Percentiles rank a stretch among this genome's conserved stretches.
Conservation (phyloP, 805 yeast species). For the Priceomyces castillae region DNA sequence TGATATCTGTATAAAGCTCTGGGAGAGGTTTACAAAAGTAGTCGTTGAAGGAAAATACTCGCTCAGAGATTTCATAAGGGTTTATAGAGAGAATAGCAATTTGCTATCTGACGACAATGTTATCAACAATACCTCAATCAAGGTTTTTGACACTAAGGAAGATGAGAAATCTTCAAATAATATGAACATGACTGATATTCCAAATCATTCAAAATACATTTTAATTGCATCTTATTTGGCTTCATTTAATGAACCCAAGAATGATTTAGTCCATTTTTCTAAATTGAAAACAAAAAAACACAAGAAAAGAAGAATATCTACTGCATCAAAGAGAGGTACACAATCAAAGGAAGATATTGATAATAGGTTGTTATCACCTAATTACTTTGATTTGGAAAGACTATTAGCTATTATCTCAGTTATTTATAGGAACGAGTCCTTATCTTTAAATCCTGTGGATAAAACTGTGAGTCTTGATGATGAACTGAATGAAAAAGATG, state of each 20-base stretch:
- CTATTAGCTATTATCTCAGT: slow-evolving; percentile 76
- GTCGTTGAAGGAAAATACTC: slow-evolving; percentile 19
- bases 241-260: slow-evolving; percentile 67
- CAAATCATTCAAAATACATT: slow-evolving; percentile 64
- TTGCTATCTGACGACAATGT: slow-evolving; percentile 29
- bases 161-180: slow-evolving; percentile 19
- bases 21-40: slow-evolving; percentile 34
- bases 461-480: slow-evolving; percentile 23
- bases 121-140: slow-evolving; percentile 28
- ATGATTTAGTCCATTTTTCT: slow-evolving; percentile 70
- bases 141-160: slow-evolving; percentile 23
- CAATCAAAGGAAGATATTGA: slow-evolving; percentile 47
- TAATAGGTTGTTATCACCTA: slow-evolving; percentile 65
- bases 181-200: slow-evolving; percentile 43
- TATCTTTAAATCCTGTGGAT: slow-evolving; percentile 24
- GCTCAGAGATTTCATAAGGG: slow-evolving; percentile 30
- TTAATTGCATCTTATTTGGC: slow-evolving; percentile 81
- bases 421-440: slow-evolving; percentile 47
- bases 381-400: slow-evolving; percentile 74
- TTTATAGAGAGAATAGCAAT: slow-evolving; percentile 30
- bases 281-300: slow-evolving; percentile 40
- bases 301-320: slow-evolving; percentile 36
- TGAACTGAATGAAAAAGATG: slow-evolving; percentile 34
- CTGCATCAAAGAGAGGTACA: slow-evolving; percentile 13
- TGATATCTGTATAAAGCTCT: slow-evolving; percentile 29